phyloP scores from a whole-genome alignment of 257 asterid species.

The Linaria vulgaris region DNA sequence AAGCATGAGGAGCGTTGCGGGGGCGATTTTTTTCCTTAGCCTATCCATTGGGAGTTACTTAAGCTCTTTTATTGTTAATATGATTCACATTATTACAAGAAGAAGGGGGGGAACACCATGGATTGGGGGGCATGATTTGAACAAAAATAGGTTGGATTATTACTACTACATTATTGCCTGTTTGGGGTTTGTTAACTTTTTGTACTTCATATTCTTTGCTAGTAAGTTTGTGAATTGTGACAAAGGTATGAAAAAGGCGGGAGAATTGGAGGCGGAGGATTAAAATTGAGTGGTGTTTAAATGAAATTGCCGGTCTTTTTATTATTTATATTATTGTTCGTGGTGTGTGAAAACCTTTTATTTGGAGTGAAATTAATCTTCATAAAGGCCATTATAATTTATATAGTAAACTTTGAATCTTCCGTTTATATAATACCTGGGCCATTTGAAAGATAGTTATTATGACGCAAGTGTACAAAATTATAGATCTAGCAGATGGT shows the following conservation, averaged over 20 bases:
- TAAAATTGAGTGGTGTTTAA: too few species aligned
- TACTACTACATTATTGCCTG: slow-evolving; percentile 56
- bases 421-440: too few species aligned
- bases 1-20: slow-evolving; percentile 69
- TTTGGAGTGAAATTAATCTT: too few species aligned
- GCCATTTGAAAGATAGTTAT: too few species aligned
- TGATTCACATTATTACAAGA: slow-evolving; percentile 34
- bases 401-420: too few species aligned
- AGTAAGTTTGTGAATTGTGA: slow-evolving; percentile 35
- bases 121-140: slow-evolving; percentile 71
- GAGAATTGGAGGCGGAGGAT: slow-evolving; percentile 15
- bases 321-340: too few species aligned
- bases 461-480: too few species aligned
- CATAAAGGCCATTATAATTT: too few species aligned
- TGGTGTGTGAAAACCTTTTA: too few species aligned
- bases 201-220: slow-evolving; percentile 54
- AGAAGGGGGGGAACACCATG: slow-evolving; percentile 41
- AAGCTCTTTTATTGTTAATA: slow-evolving; percentile 54
- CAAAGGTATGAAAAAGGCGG: background rate
- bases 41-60: slow-evolving; percentile 55
- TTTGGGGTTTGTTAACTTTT: slow-evolving; percentile 43
- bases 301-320: too few species aligned
- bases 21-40: slow-evolving; percentile 60
- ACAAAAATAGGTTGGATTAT: slow-evolving; percentile 56
- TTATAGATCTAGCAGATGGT: too few species aligned